Evolutionary conservation across 495 filamentous ascomycete genomes (phyloP).

Genomic region (Aspergillus baeticus): DNA sequence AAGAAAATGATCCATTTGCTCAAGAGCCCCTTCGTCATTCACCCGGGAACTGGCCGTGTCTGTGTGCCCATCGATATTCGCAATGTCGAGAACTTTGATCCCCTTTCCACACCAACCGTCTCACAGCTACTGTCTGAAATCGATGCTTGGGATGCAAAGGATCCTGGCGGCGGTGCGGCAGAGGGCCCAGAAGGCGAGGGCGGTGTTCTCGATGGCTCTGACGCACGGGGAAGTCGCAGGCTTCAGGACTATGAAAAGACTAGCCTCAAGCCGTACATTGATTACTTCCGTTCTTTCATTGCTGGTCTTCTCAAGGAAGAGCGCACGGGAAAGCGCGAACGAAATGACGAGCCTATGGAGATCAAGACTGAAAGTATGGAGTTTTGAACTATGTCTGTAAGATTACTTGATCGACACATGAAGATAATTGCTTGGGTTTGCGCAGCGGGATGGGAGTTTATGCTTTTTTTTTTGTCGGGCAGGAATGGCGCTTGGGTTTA

Average conservation of each 20-base stretch:
- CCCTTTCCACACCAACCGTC: conserved; percentile 82
- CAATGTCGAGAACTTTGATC: conserved; percentile 76
- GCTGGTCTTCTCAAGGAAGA: conserved; percentile 78
- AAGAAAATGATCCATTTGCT: conserved; percentile 98
- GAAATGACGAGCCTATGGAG: conserved; percentile 55
- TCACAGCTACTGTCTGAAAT: conserved; percentile 77
- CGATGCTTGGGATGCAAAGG: conserved; percentile 63
- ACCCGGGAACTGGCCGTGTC: conserved; percentile 89
- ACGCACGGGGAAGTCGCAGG: conserved; percentile 42
- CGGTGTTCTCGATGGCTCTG: conserved; percentile 33
- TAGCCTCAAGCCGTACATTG: conserved; percentile 86
- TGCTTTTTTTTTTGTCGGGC: neutral
- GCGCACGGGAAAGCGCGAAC: conserved; percentile 68
- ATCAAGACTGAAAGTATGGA: conserved; percentile 55
- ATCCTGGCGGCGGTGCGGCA: conserved; percentile 30
- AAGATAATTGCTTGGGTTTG: neutral
- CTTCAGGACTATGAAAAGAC: conserved; percentile 95
- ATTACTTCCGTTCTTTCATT: conserved; percentile 83
- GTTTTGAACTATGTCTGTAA: conserved; percentile 31
- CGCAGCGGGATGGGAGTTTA: conserved; percentile 4
- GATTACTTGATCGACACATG: neutral
- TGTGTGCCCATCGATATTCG: conserved; percentile 89
- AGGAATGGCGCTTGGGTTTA: neutral
- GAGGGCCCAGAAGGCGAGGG: conserved; percentile 40
- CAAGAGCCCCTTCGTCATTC: conserved; percentile 93